phyloP scores from a whole-genome alignment of 768 basidiomycete species.

The Boletus huronensis region DNA sequence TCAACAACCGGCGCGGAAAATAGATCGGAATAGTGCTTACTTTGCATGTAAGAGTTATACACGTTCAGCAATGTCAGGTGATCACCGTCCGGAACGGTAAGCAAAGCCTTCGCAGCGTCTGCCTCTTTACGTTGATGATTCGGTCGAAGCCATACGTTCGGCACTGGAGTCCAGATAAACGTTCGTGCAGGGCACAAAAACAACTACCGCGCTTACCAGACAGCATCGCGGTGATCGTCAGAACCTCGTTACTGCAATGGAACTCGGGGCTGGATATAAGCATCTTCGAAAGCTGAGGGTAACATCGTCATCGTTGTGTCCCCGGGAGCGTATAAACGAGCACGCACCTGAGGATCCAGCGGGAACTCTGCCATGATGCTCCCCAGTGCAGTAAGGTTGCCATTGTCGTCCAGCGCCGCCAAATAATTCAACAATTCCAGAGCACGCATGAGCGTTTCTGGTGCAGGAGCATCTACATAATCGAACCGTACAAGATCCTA shows the following conservation, averaged over 20 bases:
- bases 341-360: constrained; percentile 86
- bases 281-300: constrained; percentile 73
- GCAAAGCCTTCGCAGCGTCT: constrained; percentile 83
- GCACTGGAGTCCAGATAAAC: constrained; percentile 39
- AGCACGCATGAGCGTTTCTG: constrained; percentile 96
- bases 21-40: constrained; percentile 40
- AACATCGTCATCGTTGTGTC: background rate
- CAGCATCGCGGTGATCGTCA: constrained; percentile 95
- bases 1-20: background rate
- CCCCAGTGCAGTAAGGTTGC: constrained; percentile 83
- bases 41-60: constrained; percentile 86
- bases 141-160: constrained; percentile 93
- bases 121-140: constrained; percentile 86
- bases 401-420: constrained; percentile 90
- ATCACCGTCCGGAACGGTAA: constrained; percentile 94
- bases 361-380: constrained; percentile 97
- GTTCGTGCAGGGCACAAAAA: background rate
- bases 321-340: background rate
- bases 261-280: constrained; percentile 93
- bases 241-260: constrained; percentile 91
- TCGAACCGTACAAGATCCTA: constrained; percentile 83
- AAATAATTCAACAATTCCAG: constrained; percentile 91
- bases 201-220: constrained; percentile 55
- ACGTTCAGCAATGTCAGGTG: constrained; percentile 94
- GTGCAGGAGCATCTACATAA: constrained; percentile 90